Evolutionary conservation across 2,329 filamentous ascomycete species (phyloP).

Genomic region (Xylaria sp.): DNA sequence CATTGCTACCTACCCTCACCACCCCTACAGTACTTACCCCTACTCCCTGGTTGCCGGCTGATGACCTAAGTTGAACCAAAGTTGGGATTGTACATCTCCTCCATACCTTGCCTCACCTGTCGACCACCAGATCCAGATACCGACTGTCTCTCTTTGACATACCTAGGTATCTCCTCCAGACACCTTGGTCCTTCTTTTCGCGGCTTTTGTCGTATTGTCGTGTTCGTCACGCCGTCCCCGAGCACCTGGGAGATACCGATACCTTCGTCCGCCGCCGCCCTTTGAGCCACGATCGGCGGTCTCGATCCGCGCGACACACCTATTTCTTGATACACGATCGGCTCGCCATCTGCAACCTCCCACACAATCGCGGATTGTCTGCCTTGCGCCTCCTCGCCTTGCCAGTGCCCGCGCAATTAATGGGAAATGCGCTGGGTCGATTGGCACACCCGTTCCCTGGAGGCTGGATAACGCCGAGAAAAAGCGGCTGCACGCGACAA

Average conservation of each 20-base stretch:
- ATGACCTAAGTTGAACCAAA: conserved; percentile 21
- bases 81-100: conserved; percentile 17
- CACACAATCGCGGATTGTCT: conserved; percentile 24
- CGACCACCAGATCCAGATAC: not conserved
- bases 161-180: not conserved
- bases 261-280: conserved; percentile 6
- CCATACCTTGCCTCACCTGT: conserved; percentile 10
- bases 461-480: conserved; percentile 49
- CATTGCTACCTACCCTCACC: too few relatives aligned
- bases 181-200: not conserved
- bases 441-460: conserved; percentile 48
- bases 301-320: conserved; percentile 28
- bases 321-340: conserved; percentile 20
- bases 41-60: conserved; percentile 6
- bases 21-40: too few relatives aligned
- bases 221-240: not conserved
- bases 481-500: conserved; percentile 45
- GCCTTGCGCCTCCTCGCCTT: conserved; percentile 25
- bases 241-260: conserved; percentile 17
- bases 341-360: conserved; percentile 20
- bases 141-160: not conserved
- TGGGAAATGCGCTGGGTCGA: conserved; percentile 49
- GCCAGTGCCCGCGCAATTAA: conserved; percentile 44
- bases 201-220: not conserved
- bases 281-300: conserved; percentile 22